Base-by-base conservation (phyloP, 163 green algal genomes). In the Prototheca cutis region DNA sequence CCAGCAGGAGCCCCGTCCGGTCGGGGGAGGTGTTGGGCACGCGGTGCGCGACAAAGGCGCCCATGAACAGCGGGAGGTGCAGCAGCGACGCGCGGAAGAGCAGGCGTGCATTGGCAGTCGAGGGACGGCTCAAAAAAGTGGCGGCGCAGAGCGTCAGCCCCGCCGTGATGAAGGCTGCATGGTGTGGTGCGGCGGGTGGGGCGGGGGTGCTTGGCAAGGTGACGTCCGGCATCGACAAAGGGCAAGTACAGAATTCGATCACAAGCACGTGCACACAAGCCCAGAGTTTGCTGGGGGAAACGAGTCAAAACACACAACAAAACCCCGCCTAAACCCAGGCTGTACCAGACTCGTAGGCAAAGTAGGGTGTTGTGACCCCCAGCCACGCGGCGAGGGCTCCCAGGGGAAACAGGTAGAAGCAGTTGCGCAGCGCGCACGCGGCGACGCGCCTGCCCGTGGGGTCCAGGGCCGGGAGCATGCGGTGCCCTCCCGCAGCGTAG, bases 31-130 rank as follows among this genome's bases (percentile, higher is more conserved):
- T 65, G 61, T 90, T 81, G 23, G 86, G 87, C 21, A 78, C 51
- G 40, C 93, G 73, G 72, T 97, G 88, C 18, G 89, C 25, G 6
- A 88, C 68, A 62, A 96, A 81, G 42, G 66, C 73, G 3, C 54
- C 58, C 83, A 98, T 89, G 63, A 94, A 82, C 40, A 76, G 36
- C 24, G 93, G 93, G 30, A 99, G 79, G 77, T 95, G 87, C 36
- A 96, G 51, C 55, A 98, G 73, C 58, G 78, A 93, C 54, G 76
- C 76, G 33, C 78, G 73, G 73, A 99, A 97, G 33, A 97, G 73
- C 21, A 73, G 69, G 18, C 91, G 74, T 1, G 93, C 91, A 23
- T 76, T 71, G 23, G 60, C 42, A 23, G 67, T 71, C 34, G 53
- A 77, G 23, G 79, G 84, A 0, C 53, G 58, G 34, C 58, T 54